A percentile compares a stretch with the other conserved stretches of the same genome.
Conservation (phyloP, 352 stramenopile genomes). For the Globisporangium acanthophoron region DNA sequence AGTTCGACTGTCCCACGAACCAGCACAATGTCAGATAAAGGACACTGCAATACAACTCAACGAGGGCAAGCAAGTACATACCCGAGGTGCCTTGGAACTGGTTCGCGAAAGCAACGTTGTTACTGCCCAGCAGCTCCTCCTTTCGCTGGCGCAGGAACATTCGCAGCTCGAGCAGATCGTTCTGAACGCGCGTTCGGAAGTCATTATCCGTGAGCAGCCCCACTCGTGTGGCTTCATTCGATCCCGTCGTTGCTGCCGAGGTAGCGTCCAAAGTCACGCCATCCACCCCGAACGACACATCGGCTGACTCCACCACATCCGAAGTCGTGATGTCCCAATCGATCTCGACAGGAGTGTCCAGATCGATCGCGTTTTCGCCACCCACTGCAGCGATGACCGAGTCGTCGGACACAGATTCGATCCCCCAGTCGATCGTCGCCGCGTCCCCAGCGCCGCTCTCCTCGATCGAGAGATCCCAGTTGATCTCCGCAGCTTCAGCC, state of each 20-base stretch:
- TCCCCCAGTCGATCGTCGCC: constrained; percentile 62
- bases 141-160: constrained; percentile 56
- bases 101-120: constrained; percentile 57
- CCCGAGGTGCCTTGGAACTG: constrained; percentile 64
- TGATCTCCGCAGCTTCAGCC: constrained; percentile 51
- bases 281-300: constrained; percentile 7
- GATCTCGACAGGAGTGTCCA: constrained; percentile 48
- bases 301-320: constrained; percentile 27
- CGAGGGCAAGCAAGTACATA: constrained; percentile 15
- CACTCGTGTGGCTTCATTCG: constrained; percentile 30
- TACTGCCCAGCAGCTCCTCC: constrained; percentile 31
- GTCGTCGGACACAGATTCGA: constrained; percentile 32
- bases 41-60: too few relatives aligned
- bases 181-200: constrained; percentile 53
- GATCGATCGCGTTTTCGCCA: constrained; percentile 12
- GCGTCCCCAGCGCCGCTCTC: constrained; percentile 21
- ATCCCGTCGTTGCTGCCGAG: background rate
- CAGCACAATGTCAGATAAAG: background rate
- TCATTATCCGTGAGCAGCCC: constrained; percentile 46
- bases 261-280: constrained; percentile 4
- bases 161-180: constrained; percentile 71
- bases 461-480: constrained; percentile 67
- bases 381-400: constrained; percentile 2
- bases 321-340: constrained; percentile 71
- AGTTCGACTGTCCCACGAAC: constrained; percentile 27